phyloP scores from a whole-genome alignment of 306 rosid species.

The Ormosia semicastrata region DNA sequence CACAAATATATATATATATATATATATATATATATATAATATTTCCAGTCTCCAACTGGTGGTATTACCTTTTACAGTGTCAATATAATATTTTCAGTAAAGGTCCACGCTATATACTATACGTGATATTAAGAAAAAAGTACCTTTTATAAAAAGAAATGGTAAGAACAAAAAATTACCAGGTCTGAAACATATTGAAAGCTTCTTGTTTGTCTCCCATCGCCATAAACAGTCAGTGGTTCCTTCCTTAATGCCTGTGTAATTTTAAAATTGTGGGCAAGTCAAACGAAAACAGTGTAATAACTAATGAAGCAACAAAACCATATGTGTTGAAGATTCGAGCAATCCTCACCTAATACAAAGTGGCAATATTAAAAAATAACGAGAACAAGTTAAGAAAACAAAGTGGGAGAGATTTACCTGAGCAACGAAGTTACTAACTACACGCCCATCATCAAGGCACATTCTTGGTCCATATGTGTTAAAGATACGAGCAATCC shows the following conservation, averaged over 20 bases:
- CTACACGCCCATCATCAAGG: constrained; percentile 91
- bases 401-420: constrained; percentile 29
- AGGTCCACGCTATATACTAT: background rate
- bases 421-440: constrained; percentile 95
- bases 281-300: background rate
- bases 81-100: background rate
- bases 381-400: background rate
- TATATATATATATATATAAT: too few species aligned
- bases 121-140: background rate
- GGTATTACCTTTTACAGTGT: background rate
- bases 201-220: constrained; percentile 94
- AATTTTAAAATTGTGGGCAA: background rate
- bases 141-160: background rate
- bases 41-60: too few species aligned
- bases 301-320: background rate
- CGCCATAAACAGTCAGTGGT: constrained; percentile 95
- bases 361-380: background rate
- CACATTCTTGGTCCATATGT: constrained; percentile 94
- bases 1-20: too few species aligned
- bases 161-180: constrained; percentile 40
- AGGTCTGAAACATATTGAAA: constrained; percentile 93
- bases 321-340: constrained; percentile 71
- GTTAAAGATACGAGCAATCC: constrained; percentile 91
- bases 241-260: constrained; percentile 83
- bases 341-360: constrained; percentile 78